phyloP scores from a whole-genome alignment of 1,284 basidiomycete genomes.

The Puccinia hordei region DNA sequence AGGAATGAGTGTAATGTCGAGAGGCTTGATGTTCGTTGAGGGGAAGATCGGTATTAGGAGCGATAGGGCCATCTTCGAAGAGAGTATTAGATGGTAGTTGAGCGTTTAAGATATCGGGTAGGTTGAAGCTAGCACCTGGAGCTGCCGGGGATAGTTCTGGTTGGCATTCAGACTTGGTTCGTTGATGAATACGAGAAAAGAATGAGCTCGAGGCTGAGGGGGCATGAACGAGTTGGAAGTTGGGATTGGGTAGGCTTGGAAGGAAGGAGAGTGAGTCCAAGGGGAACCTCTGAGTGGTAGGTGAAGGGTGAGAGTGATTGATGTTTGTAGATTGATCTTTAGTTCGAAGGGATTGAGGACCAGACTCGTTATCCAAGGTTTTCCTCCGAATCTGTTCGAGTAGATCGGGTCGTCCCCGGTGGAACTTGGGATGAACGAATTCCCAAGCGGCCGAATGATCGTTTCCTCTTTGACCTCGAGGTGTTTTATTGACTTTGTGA shows the following conservation, averaged over 20 bases:
- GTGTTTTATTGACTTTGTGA: constrained; percentile 67
- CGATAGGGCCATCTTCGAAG: constrained; percentile 7
- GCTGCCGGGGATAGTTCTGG: neutral
- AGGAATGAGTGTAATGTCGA: neutral
- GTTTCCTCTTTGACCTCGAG: constrained; percentile 76
- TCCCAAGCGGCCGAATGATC: constrained; percentile 82
- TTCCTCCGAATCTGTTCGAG: constrained; percentile 83
- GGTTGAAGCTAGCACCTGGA: constrained; percentile 1
- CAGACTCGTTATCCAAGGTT: constrained; percentile 66
- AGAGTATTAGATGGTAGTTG: neutral
- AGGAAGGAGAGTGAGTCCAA: constrained; percentile 8
- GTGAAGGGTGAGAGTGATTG: constrained; percentile 21
- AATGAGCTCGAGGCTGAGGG: neutral
- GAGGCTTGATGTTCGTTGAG: constrained; percentile 5
- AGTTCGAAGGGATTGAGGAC: neutral
- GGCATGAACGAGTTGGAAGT: constrained; percentile 13
- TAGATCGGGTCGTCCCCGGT: constrained; percentile 75
- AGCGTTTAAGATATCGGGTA: neutral
- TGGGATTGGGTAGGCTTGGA: constrained; percentile 2
- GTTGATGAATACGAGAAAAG: constrained; percentile 4
- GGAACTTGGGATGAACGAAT: constrained; percentile 82
- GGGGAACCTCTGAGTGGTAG: constrained; percentile 12
- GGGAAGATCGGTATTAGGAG: constrained; percentile 1
- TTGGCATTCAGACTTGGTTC: neutral
- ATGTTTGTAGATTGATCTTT: neutral